Conservation (phyloP, 345 rosid genomes). For the Eucalyptus guilfoylei region DNA sequence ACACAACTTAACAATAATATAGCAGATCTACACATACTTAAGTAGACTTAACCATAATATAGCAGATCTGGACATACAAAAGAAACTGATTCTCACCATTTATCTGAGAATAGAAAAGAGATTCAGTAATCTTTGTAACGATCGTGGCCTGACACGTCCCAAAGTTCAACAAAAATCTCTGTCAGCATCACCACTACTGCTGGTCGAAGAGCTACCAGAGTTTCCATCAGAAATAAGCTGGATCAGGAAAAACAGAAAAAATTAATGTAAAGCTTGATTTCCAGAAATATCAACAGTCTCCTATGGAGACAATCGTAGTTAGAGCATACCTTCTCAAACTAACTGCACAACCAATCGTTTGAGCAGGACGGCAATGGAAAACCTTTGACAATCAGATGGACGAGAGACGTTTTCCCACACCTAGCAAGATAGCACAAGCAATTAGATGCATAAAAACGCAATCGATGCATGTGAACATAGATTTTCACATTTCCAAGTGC, state of each 20-base stretch:
- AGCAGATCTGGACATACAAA: background rate
- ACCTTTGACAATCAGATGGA: slow-evolving; percentile 81
- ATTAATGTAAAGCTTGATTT: background rate
- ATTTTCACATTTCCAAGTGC: background rate
- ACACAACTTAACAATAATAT: background rate
- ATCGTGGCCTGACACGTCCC: slow-evolving; percentile 99
- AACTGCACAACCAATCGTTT: slow-evolving; percentile 94
- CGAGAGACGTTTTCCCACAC: slow-evolving; percentile 95
- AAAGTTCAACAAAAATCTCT: slow-evolving; percentile 97
- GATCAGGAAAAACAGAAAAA: background rate
- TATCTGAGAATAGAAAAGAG: slow-evolving; percentile 88
- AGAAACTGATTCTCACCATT: slow-evolving; percentile 41
- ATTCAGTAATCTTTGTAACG: slow-evolving; percentile 94
- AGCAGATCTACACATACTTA: background rate
- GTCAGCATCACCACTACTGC: slow-evolving; percentile 79
- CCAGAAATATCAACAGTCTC: background rate
- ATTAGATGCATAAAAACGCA: background rate
- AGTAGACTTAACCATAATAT: background rate
- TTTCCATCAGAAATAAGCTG: slow-evolving; percentile 77
- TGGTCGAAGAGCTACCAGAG: slow-evolving; percentile 85
- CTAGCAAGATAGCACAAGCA: slow-evolving; percentile 10
- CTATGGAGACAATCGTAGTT: background rate
- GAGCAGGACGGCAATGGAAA: slow-evolving; percentile 59
- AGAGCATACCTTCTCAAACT: slow-evolving; percentile 82
- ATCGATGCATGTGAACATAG: background rate